Conservation (phyloP, 352 stramenopile species). For the Salisapilia sapeloensis region DNA sequence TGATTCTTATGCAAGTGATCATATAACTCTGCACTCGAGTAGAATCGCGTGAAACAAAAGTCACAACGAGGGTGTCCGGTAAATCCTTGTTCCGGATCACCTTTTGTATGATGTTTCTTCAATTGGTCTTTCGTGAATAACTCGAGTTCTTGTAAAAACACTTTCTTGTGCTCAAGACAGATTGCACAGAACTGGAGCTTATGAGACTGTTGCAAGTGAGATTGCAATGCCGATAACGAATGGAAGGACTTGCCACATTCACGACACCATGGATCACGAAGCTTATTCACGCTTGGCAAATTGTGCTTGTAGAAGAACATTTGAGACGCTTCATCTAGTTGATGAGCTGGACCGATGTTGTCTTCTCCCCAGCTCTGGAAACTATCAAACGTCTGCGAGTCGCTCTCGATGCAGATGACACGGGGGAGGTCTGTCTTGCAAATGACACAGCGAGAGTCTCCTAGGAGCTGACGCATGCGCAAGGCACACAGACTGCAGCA, state of each 20-base stretch:
- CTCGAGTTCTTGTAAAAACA: constrained; percentile 67
- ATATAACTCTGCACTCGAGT: constrained; percentile 78
- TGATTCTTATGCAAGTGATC: constrained; percentile 85
- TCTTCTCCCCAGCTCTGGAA: constrained; percentile 83
- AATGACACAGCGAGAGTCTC: constrained; percentile 48
- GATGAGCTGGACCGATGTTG: constrained; percentile 70
- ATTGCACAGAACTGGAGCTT: constrained; percentile 65
- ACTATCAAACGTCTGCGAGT: constrained; percentile 56
- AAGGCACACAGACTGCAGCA: constrained; percentile 77
- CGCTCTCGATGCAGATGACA: constrained; percentile 66
- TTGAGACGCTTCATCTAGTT: constrained; percentile 68
- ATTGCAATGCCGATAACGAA: constrained; percentile 41
- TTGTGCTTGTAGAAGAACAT: constrained; percentile 82
- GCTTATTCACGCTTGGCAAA: constrained; percentile 30
- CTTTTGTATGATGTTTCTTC: constrained; percentile 59
- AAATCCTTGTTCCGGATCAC: constrained; percentile 59
- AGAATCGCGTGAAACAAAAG: constrained; percentile 79
- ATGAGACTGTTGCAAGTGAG: constrained; percentile 57
- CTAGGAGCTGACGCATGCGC: constrained; percentile 78
- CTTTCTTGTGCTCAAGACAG: constrained; percentile 81
- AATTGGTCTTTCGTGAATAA: constrained; percentile 63
- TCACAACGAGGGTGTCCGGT: constrained; percentile 74
- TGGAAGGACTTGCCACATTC: constrained; percentile 65
- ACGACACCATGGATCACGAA: constrained; percentile 51
- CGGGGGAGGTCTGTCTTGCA: constrained; percentile 81